Evolutionary conservation across 2,329 filamentous ascomycete genomes (phyloP).

Genomic region (Zymoseptoria crescenta): DNA sequence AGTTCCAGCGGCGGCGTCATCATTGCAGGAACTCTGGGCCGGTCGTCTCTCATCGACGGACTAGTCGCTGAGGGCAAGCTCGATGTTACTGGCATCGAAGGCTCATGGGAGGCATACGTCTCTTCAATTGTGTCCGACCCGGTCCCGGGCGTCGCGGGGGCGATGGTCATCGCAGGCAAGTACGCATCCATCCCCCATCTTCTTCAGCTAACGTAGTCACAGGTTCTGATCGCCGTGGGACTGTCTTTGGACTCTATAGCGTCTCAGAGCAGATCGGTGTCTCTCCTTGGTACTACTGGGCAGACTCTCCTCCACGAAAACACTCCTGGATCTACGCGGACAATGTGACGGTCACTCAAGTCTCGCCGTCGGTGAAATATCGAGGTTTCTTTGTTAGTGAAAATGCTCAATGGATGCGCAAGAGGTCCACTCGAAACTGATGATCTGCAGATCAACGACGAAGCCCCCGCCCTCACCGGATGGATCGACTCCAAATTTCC

Average conservation of each 20-base stretch:
- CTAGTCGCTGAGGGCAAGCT: conserved; percentile 50
- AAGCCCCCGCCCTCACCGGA: conserved; percentile 58
- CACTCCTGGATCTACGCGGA: conserved; percentile 50
- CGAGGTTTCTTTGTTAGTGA: conserved; percentile 51
- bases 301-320: conserved; percentile 50
- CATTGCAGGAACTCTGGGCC: conserved; percentile 61
- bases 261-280: conserved; percentile 67
- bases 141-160: conserved; percentile 47
- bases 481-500: conserved; percentile 55
- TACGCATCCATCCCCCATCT: background rate
- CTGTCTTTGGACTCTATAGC: conserved; percentile 64
- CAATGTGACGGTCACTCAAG: conserved; percentile 48
- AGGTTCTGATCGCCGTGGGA: conserved; percentile 56
- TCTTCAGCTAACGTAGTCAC: background rate
- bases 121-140: conserved; percentile 53
- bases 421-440: too few relatives aligned
- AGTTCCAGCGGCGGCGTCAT: conserved; percentile 40
- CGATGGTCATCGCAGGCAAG: conserved; percentile 56
- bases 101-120: conserved; percentile 63
- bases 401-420: background rate
- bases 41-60: conserved; percentile 53
- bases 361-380: conserved; percentile 57
- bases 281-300: conserved; percentile 63
- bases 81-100: conserved; percentile 49
- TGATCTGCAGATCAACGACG: conserved; percentile 49